Percentiles rank a stretch among this genome's conserved stretches.
Conservation (phyloP, 768 basidiomycete species). For the Lactifluus hygrophoroides region DNA sequence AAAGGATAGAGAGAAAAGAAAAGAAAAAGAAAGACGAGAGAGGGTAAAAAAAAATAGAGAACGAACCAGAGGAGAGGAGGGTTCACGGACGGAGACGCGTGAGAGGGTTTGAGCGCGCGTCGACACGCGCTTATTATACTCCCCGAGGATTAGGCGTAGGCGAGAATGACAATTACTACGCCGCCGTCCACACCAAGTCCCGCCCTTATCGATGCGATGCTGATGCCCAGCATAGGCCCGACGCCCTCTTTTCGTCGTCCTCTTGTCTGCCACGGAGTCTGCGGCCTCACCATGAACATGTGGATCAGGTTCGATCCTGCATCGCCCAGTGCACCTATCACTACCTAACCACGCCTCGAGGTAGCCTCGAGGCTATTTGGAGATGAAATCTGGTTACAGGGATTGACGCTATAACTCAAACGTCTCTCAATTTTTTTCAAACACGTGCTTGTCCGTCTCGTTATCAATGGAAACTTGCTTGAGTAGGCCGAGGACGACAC, state of each 20-base stretch:
- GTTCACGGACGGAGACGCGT: conserved; percentile 1
- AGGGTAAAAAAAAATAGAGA: neutral
- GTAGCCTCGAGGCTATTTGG: conserved; percentile 5
- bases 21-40: neutral
- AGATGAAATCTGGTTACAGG: neutral
- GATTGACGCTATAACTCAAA: neutral
- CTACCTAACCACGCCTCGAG: neutral
- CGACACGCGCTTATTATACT: neutral
- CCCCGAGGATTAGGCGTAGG: no score
- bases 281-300: conserved; percentile 6
- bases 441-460: neutral
- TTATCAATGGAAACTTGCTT: neutral
- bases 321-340: neutral
- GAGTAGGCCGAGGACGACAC: no score
- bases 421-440: neutral
- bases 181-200: neutral
- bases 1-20: neutral
- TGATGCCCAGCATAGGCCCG: no score
- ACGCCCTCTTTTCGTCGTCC: no score
- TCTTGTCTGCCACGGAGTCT: neutral
- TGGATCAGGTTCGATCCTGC: neutral
- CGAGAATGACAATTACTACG: neutral
- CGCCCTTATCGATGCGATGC: neutral
- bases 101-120: neutral
- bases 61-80: neutral